These are phyloP conservation scores for Saturnispora diversa DNA, from an alignment of 805 yeast genomes.

Conservation along the genomic window DNA sequence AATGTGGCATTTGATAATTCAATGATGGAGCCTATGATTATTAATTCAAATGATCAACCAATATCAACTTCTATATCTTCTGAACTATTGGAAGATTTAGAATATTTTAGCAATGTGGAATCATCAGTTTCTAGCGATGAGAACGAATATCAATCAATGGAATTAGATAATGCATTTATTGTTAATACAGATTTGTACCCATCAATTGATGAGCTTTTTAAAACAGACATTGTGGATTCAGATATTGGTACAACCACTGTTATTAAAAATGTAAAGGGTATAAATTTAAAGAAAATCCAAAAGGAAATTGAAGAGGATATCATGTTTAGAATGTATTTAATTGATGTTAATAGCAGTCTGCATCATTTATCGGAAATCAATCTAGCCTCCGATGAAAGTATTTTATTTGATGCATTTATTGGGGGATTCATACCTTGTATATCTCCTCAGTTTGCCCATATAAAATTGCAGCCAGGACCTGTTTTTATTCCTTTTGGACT, in stretches of 20 bases:
- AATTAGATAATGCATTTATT: neutral
- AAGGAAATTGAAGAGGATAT: constrained; percentile 19
- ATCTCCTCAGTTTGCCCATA: constrained; percentile 37
- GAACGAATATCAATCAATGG: no score
- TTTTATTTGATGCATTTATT: constrained; percentile 30
- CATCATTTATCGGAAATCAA: constrained; percentile 17
- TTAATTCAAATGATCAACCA: neutral
- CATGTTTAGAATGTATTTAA: constrained; percentile 19
- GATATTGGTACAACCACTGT: no score
- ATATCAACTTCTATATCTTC: neutral
- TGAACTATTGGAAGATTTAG: constrained; percentile 5
- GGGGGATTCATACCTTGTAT: constrained; percentile 35
- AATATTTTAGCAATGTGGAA: neutral
- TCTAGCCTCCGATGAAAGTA: constrained; percentile 17
- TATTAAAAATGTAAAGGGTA: no score
- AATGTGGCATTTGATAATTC: neutral
- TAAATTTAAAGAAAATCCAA: no score
- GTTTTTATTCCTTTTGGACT: constrained; percentile 33
- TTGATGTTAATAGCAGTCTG: constrained; percentile 15
- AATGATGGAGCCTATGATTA: neutral
- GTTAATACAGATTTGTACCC: no score
- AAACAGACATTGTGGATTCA: no score
- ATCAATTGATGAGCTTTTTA: no score
- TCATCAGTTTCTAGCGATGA: neutral
- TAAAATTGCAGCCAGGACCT: constrained; percentile 33